These are phyloP conservation scores for Chytridium lagenaria DNA, from an alignment of 371 early-diverging fungal genomes.

Conservation along the genomic window DNA sequence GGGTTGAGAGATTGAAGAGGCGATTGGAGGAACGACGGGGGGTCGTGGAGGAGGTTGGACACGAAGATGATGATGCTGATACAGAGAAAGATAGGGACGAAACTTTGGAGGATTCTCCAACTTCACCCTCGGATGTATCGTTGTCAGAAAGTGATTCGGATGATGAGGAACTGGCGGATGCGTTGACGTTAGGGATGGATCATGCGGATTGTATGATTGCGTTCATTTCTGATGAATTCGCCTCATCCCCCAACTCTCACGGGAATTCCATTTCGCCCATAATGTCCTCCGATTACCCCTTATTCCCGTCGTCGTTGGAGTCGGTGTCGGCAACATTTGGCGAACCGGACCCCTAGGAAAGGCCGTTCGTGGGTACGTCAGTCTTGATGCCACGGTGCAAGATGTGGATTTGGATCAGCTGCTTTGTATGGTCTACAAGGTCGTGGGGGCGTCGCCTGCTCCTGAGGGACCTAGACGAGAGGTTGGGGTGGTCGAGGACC, in stretches of 20 bases:
- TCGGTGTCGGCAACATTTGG: conserved; percentile 12
- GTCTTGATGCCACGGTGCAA: conserved; percentile 8
- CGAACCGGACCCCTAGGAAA: not conserved
- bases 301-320: conserved; percentile 21
- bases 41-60: not conserved
- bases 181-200: conserved; percentile 19
- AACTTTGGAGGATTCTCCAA: not conserved
- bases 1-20: not conserved
- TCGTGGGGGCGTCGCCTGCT: conserved; percentile 17
- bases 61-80: not conserved
- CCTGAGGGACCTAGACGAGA: conserved; percentile 17
- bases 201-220: conserved; percentile 24
- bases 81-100: conserved; percentile 7
- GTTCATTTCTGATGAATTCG: conserved; percentile 22
- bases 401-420: conserved; percentile 19
- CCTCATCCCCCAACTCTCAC: conserved; percentile 14
- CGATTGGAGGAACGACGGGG: not conserved
- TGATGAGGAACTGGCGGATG: conserved; percentile 20
- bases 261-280: conserved; percentile 22
- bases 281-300: conserved; percentile 20
- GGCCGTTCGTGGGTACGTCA: conserved; percentile 16
- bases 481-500: not conserved
- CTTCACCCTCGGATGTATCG: not conserved
- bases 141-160: not conserved
- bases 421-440: conserved; percentile 15